phyloP scores from a whole-genome alignment of 1,139 yeast genomes.

The Yamadazyma friedrichii region DNA sequence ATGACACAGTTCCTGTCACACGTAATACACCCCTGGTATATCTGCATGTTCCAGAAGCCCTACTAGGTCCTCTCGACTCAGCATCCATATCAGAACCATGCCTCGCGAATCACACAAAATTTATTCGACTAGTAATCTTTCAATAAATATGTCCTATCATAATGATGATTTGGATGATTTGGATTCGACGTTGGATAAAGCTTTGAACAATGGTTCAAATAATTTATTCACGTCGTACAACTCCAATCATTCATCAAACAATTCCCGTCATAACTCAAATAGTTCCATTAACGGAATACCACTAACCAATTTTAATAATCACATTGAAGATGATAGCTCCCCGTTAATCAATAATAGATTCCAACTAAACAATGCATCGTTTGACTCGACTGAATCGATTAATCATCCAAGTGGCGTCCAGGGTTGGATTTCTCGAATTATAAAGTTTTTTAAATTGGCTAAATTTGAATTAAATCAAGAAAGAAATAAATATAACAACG shows the following conservation, averaged over 20 bases:
- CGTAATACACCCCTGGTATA: no score
- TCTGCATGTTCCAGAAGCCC: no score
- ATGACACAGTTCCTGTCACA: no score
- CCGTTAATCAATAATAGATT: conserved; percentile 25
- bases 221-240: conserved; percentile 19
- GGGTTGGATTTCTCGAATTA: conserved; percentile 14
- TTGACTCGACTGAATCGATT: conserved; percentile 17
- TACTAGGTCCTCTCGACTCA: no score
- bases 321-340: conserved; percentile 19
- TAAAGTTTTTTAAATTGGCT: conserved; percentile 26
- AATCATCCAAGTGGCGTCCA: conserved; percentile 14
- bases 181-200: conserved; percentile 43
- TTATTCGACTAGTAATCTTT: neutral
- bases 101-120: neutral
- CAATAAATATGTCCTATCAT: neutral
- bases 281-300: conserved; percentile 31
- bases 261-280: conserved; percentile 24
- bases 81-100: no score
- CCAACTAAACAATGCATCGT: conserved; percentile 18
- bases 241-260: conserved; percentile 8
- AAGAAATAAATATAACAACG: conserved; percentile 12
- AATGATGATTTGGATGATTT: conserved; percentile 34
- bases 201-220: conserved; percentile 39
- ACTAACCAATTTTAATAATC: conserved; percentile 17
- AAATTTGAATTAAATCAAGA: conserved; percentile 28